Percentiles rank a stretch among this genome's conserved stretches.
Evolutionary conservation across 2,329 filamentous ascomycete species (phyloP).

Genomic region (Balansia obtecta): DNA sequence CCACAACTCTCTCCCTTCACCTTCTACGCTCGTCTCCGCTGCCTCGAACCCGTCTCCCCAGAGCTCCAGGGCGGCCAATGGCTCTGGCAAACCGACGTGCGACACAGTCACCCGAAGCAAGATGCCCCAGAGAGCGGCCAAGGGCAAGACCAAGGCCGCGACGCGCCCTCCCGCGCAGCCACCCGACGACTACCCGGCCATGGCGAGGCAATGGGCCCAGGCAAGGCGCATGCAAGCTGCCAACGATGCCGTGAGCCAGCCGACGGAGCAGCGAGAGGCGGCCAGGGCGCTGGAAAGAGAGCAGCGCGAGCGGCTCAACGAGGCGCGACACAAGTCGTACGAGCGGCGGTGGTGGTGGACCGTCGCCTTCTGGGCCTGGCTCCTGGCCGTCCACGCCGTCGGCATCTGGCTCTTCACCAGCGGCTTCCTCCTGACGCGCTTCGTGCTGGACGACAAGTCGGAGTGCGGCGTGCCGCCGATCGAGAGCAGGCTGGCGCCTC

Average conservation of each 20-base stretch:
- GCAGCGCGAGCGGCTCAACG: slow-evolving; percentile 35
- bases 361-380: slow-evolving; percentile 55
- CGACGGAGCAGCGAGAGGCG: slow-evolving; percentile 21
- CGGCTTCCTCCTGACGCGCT: slow-evolving; percentile 82
- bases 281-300: slow-evolving; percentile 28
- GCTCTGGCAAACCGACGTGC: slow-evolving; percentile 10
- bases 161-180: slow-evolving; percentile 4
- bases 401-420: slow-evolving; percentile 89
- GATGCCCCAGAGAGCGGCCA: slow-evolving; percentile 17
- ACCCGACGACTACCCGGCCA: slow-evolving; percentile 40
- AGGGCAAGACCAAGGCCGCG: slow-evolving; percentile 13
- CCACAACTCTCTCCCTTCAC: background rate
- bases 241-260: slow-evolving; percentile 24
- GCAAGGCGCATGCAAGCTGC: slow-evolving; percentile 37
- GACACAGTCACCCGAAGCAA: slow-evolving; percentile 7
- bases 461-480: slow-evolving; percentile 58
- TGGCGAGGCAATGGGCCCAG: slow-evolving; percentile 40
- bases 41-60: background rate
- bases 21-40: background rate
- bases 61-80: slow-evolving; percentile 15
- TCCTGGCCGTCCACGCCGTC: slow-evolving; percentile 61
- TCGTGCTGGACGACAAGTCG: slow-evolving; percentile 68
- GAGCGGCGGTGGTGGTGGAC: slow-evolving; percentile 45
- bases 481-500: slow-evolving; percentile 26
- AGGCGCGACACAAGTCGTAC: slow-evolving; percentile 34